These are phyloP conservation scores for Erodium chrysanthum DNA, from an alignment of 441 rosid species.

Conservation along the genomic window DNA sequence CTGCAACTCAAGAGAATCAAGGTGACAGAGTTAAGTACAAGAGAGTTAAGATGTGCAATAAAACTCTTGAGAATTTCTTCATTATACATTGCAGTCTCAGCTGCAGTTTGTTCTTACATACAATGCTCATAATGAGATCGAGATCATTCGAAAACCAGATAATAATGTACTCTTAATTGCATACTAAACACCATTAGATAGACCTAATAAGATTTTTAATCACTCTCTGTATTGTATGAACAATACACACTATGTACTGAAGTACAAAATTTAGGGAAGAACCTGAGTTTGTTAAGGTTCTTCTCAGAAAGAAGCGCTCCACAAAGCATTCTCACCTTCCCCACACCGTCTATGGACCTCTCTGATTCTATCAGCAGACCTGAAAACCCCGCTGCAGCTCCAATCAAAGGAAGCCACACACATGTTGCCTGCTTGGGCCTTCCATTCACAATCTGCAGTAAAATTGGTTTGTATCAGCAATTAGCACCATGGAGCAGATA, in stretches of 20 bases:
- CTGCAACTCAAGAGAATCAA: too few relatives aligned
- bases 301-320: conserved; percentile 57
- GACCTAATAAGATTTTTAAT: too few relatives aligned
- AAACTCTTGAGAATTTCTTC: not conserved
- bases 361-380: conserved; percentile 61
- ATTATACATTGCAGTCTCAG: too few relatives aligned
- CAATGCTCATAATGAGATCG: too few relatives aligned
- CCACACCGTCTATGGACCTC: conserved; percentile 82
- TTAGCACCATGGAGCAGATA: too few relatives aligned
- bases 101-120: not conserved
- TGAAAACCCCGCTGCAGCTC: conserved; percentile 86
- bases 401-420: conserved; percentile 85
- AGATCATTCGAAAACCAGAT: too few relatives aligned
- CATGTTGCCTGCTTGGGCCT: conserved; percentile 79
- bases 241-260: not conserved
- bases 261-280: not conserved
- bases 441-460: conserved; percentile 73
- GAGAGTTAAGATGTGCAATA: not conserved
- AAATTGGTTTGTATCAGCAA: not conserved
- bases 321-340: conserved; percentile 65
- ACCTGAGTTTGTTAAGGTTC: too few relatives aligned
- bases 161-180: too few relatives aligned
- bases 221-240: too few relatives aligned
- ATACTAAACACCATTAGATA: too few relatives aligned
- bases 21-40: too few relatives aligned